Conservation (phyloP, 2,329 filamentous ascomycete genomes). For the Aspergillus carbonarius region DNA sequence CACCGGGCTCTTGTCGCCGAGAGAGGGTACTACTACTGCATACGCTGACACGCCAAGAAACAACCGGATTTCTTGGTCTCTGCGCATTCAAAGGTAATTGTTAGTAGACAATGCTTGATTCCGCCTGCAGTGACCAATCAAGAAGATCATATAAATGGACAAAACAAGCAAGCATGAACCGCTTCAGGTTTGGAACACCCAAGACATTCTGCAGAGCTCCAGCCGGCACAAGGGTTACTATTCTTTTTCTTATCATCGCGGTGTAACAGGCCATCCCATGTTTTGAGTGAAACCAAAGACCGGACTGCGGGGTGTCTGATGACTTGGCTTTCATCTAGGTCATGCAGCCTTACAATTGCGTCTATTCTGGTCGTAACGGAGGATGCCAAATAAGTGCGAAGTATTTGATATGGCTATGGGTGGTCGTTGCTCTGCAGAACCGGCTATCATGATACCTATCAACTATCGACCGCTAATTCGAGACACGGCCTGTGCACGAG, state of each 20-base stretch:
- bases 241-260: neutral
- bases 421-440: neutral
- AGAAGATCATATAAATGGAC: neutral
- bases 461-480: neutral
- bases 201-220: neutral
- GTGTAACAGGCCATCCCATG: neutral
- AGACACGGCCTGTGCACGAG: conserved; percentile 13
- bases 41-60: conserved; percentile 13
- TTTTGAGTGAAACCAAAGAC: neutral
- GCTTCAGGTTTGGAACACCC: neutral
- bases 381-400: neutral
- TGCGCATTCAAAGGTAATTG: conserved; percentile 8
- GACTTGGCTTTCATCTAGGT: neutral
- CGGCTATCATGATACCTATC: neutral
- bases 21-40: neutral
- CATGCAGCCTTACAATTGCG: neutral
- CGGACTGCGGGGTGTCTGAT: neutral
- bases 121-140: neutral
- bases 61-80: conserved; percentile 12
- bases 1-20: neutral
- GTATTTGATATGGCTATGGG: neutral
- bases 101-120: conserved; percentile 23
- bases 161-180: neutral
- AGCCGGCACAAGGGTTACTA: neutral
- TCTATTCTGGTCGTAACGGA: neutral